Evolutionary conservation across 129 eudicot species (phyloP).

Genomic region (Kitagawia praeruptora): DNA sequence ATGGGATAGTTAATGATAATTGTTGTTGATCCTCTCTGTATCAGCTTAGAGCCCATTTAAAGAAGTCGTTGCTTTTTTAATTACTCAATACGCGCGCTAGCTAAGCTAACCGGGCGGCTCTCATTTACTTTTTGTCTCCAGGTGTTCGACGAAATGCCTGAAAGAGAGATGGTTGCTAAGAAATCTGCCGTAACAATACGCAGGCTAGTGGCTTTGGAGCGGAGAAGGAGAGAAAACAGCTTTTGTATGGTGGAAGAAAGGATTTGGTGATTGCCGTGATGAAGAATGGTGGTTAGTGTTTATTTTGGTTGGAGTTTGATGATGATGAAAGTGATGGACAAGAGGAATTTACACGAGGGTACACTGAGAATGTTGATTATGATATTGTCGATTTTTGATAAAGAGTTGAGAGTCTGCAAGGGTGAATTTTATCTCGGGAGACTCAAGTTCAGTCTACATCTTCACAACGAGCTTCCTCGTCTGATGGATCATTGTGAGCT

Average conservation of each 20-base stretch:
- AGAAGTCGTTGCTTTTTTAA: too few species aligned
- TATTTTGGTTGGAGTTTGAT: conserved; percentile 56
- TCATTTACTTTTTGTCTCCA: neutral
- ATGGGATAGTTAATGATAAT: too few species aligned
- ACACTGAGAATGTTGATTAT: conserved; percentile 8
- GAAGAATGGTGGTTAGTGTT: conserved; percentile 61
- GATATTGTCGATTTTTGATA: conserved; percentile 22
- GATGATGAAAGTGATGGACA: neutral
- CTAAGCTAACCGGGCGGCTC: too few species aligned
- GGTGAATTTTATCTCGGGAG: conserved; percentile 16
- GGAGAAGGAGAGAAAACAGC: conserved; percentile 24
- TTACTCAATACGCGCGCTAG: too few species aligned
- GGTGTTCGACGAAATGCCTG: conserved; percentile 85
- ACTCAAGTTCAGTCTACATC: conserved; percentile 7
- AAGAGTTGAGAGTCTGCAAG: conserved; percentile 24
- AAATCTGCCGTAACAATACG: conserved; percentile 6
- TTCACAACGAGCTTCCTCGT: conserved; percentile 30
- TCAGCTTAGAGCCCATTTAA: too few species aligned
- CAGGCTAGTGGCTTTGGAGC: neutral
- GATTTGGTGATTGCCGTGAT: conserved; percentile 60
- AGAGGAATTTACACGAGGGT: conserved; percentile 8
- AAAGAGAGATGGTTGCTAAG: conserved; percentile 42
- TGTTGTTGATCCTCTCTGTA: too few species aligned
- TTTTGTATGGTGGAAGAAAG: conserved; percentile 49
- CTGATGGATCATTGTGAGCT: conserved; percentile 60